Conservation (phyloP, 1,139 yeast species). For the Maudiozyma humilis region DNA sequence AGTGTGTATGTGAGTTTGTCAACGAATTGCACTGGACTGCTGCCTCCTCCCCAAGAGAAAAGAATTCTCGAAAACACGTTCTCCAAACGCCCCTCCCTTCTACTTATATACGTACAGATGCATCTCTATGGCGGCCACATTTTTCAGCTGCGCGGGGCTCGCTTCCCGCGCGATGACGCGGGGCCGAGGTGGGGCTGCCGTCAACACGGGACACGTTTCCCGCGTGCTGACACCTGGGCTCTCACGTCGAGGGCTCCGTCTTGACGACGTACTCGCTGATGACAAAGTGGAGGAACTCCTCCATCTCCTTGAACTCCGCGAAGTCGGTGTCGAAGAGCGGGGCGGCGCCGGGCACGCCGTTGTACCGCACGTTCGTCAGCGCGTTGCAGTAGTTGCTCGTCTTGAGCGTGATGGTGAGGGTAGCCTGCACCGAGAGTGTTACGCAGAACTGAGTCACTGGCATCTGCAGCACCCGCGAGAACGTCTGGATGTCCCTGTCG, state of each 20-base stretch:
- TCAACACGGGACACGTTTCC: neutral
- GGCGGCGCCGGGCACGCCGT: conserved; percentile 4
- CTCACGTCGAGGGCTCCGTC: neutral
- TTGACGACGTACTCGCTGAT: conserved; percentile 21
- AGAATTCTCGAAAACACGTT: too few species aligned
- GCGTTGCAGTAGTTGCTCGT: conserved; percentile 31
- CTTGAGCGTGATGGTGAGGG: conserved; percentile 16
- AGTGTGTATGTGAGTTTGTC: neutral
- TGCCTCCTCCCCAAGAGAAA: too few species aligned
- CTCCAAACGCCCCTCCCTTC: neutral
- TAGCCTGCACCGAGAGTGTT: conserved; percentile 12
- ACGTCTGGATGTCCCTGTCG: conserved; percentile 22
- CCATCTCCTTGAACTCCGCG: conserved; percentile 30
- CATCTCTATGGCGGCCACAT: too few species aligned
- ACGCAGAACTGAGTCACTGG: conserved; percentile 21
- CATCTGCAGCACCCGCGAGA: conserved; percentile 18
- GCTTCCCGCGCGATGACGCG: neutral
- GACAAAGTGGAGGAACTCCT: conserved; percentile 30
- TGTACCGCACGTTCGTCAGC: conserved; percentile 19
- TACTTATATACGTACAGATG: too few species aligned
- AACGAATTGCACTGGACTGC: too few species aligned
- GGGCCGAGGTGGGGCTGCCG: too few species aligned
- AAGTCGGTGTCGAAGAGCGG: conserved; percentile 24
- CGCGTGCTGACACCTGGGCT: neutral
- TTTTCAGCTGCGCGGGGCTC: neutral